Base-by-base conservation (phyloP, 106 monocot genomes). In the Gastrodia elata region DNA sequence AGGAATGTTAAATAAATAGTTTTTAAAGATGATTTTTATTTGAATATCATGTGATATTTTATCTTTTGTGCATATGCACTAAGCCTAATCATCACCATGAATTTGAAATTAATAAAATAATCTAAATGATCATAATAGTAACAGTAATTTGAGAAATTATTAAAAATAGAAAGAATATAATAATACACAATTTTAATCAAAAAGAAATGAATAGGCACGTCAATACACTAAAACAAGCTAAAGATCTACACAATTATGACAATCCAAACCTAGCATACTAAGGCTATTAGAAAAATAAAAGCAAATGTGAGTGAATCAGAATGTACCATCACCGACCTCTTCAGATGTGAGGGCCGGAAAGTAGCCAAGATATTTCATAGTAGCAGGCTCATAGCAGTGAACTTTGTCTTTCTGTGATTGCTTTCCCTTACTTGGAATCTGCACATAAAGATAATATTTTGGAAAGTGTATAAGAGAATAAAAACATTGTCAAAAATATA, bases 381-480 rank as follows among this genome's bases (percentile, higher is more conserved):
- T 98, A 8, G 93, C 93, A 33, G 98, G 98, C 78, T 98, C 93
- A 38, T 93, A 98, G 74, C 98, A 98, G 43, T 83, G 98, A 39
- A 98, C 93, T 81, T 88, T 98, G 78, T 98, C 98, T 2, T 74
- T 85, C 77, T 91, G 91, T 3, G 74, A 73, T 38, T 71, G 35
- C 64, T 81, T 89, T 38, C 91, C 98, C 82, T 88, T 98, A 26
- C 92, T 88, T 8, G 93, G 93, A 77, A 98, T 88, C 97, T 98
- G 67, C 79, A 84, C 27, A 40, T 65, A 34, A 30, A 15, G 38
- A 35, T 20, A 37, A 67, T 61, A 9, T 2, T 30, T 3, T 20
- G 35, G 14, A 67, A 67, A 36, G 13, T 3, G 25, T n/a, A 36
- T 13, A 72, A 2, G 61, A 10, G 2, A 70, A 42, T 6, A 38